These are phyloP conservation scores for Licmophora abbreviata DNA, from an alignment of 108 stramenopile genomes.

Conservation along the genomic window DNA sequence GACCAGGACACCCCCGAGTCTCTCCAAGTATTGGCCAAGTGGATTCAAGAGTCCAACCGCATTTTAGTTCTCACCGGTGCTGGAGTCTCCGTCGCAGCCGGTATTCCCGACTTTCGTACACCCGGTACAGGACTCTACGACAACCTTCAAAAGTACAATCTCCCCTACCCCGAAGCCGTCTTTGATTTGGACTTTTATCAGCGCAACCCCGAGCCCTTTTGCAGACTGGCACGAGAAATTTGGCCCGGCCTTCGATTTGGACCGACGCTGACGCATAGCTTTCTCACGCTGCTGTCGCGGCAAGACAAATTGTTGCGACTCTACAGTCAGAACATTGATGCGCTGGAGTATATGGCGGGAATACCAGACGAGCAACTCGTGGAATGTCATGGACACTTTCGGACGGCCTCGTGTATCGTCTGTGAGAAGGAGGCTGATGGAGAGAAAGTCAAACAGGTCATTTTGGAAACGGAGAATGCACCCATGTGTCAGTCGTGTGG, in stretches of 20 bases:
- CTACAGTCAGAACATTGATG: constrained; percentile 96
- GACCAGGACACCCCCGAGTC: no score
- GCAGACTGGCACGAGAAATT: constrained; percentile 64
- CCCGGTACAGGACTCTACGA: constrained; percentile 88
- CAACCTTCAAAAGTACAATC: constrained; percentile 81
- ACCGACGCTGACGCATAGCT: constrained; percentile 89
- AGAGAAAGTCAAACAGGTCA: constrained; percentile 42
- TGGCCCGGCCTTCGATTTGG: constrained; percentile 74
- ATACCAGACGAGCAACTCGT: constrained; percentile 61
- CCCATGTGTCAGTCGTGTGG: constrained; percentile 67
- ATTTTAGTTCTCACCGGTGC: constrained; percentile 30
- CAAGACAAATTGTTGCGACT: constrained; percentile 68
- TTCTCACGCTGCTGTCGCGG: constrained; percentile 71
- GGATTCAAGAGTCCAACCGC: background rate
- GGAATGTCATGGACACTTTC: constrained; percentile 91
- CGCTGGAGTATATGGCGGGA: constrained; percentile 58
- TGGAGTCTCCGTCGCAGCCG: constrained; percentile 58
- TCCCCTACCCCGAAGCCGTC: constrained; percentile 88
- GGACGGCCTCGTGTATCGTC: constrained; percentile 55
- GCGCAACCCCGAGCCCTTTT: constrained; percentile 63
- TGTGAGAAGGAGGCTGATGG: constrained; percentile 39
- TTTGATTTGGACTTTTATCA: constrained; percentile 87
- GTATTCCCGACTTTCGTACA: constrained; percentile 93
- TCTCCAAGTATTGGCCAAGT: no score
- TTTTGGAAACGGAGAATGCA: constrained; percentile 42